Conservation (phyloP, 352 stramenopile genomes). For the Aphanomyces stellatus region DNA sequence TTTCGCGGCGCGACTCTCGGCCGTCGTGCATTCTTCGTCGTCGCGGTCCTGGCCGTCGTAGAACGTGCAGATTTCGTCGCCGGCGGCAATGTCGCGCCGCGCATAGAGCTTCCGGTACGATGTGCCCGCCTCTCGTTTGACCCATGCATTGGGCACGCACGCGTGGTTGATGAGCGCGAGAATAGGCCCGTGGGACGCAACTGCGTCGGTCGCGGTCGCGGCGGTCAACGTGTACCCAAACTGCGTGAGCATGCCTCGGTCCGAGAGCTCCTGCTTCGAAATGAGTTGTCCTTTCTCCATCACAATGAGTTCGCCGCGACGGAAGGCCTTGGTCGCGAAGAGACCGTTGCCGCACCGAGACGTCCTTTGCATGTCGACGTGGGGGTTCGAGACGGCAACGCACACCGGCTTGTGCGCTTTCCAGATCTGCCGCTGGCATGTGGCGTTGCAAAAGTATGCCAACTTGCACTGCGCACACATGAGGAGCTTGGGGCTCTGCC, state of each 20-base stretch:
- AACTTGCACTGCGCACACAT: constrained; percentile 17
- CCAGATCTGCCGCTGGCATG: constrained; percentile 17
- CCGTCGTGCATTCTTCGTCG: constrained; percentile 14
- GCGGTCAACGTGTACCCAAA: constrained; percentile 16
- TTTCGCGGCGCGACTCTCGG: background rate
- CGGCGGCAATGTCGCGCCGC: constrained; percentile 12
- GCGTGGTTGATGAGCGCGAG: constrained; percentile 14
- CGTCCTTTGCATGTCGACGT: constrained; percentile 11
- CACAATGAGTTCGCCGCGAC: constrained; percentile 14
- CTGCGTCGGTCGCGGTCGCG: background rate
- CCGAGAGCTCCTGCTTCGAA: background rate
- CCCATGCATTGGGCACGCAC: constrained; percentile 14
- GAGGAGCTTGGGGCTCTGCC: constrained; percentile 9
- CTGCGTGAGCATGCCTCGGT: background rate
- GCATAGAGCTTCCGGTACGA: constrained; percentile 16
- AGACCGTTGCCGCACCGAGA: constrained; percentile 8
- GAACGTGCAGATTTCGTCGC: constrained; percentile 18
- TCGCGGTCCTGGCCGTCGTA: background rate
- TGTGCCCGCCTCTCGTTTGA: constrained; percentile 17
- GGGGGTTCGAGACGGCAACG: constrained; percentile 4
- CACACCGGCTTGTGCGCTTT: constrained; percentile 18
- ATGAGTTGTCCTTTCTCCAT: constrained; percentile 15
- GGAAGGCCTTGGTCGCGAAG: constrained; percentile 9
- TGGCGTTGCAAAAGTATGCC: constrained; percentile 12
- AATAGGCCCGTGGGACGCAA: constrained; percentile 11